phyloP scores from a whole-genome alignment of 2,329 filamentous ascomycete genomes.

The Epichloe gansuensis region DNA sequence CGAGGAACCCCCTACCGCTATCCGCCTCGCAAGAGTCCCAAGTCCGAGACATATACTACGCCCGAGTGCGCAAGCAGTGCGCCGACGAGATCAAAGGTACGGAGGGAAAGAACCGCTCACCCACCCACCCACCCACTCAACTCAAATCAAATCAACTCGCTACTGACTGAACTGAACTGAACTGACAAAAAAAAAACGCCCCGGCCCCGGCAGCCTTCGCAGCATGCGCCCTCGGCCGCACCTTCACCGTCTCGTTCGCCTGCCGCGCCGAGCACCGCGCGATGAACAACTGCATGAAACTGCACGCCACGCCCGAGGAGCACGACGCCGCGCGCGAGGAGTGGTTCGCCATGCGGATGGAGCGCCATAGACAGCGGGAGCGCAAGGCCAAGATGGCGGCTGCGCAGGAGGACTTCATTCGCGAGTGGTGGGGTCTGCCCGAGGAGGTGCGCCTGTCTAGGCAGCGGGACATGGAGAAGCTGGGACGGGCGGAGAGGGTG shows the following conservation, averaged over 20 bases:
- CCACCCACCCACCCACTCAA: background rate
- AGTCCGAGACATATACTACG: constrained; percentile 69
- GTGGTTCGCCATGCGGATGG: constrained; percentile 72
- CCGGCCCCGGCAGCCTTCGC: constrained; percentile 52
- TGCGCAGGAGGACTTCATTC: constrained; percentile 51
- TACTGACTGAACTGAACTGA: background rate
- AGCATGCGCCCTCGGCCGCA: constrained; percentile 73
- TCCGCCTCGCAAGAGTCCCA: constrained; percentile 71
- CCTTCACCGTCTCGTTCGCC: constrained; percentile 74
- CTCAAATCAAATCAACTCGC: background rate
- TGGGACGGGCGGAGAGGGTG: constrained; percentile 37
- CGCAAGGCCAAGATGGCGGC: constrained; percentile 44
- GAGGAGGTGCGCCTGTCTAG: constrained; percentile 39
- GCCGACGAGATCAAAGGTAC: constrained; percentile 65
- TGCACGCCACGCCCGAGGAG: constrained; percentile 70
- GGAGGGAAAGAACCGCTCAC: constrained; percentile 5
- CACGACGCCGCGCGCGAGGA: constrained; percentile 83
- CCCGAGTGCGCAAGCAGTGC: constrained; percentile 64
- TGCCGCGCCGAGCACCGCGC: constrained; percentile 66
- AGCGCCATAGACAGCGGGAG: constrained; percentile 56
- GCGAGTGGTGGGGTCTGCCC: constrained; percentile 55
- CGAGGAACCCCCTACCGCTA: constrained; percentile 69
- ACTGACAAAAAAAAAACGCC: too few relatives aligned
- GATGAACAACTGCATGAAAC: constrained; percentile 93
- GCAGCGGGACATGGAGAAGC: constrained; percentile 38